Percentiles rank a stretch among this genome's conserved stretches.
Evolutionary conservation across 2,329 filamentous ascomycete genomes (phyloP).

Genomic region (Tolypocladium cylindrosporum): DNA sequence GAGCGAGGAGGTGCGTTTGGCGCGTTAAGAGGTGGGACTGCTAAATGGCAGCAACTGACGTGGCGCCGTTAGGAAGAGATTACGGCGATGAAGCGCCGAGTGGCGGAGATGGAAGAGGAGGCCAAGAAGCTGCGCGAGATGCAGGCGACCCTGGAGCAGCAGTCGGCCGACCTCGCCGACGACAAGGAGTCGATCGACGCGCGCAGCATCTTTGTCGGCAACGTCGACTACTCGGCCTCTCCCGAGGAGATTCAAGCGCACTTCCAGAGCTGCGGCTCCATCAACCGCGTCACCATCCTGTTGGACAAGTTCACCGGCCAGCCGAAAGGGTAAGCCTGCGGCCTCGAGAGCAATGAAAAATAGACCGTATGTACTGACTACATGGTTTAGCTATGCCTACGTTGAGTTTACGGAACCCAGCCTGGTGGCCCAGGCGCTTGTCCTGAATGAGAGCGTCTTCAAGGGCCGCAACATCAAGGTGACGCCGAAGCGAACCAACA

Average conservation of each 20-base stretch:
- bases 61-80: constrained; percentile 57
- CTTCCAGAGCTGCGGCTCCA: constrained; percentile 93
- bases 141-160: constrained; percentile 77
- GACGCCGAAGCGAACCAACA: constrained; percentile 85
- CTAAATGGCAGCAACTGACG: constrained; percentile 17
- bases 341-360: not conserved
- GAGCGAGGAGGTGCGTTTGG: constrained; percentile 26
- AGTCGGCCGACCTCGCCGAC: constrained; percentile 73
- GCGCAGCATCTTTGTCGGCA: constrained; percentile 95
- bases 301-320: constrained; percentile 98
- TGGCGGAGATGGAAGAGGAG: constrained; percentile 86
- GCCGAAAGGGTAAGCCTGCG: constrained; percentile 72
- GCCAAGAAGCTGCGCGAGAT: constrained; percentile 79
- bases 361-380: not conserved
- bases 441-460: constrained; percentile 94
- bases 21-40: constrained; percentile 15
- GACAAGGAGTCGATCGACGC: constrained; percentile 94
- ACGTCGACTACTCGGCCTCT: constrained; percentile 94
- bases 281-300: constrained; percentile 95
- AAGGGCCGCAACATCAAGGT: constrained; percentile 95
- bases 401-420: constrained; percentile 95
- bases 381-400: constrained; percentile 72
- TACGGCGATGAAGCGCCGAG: constrained; percentile 74
- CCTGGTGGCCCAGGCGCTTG: constrained; percentile 84
- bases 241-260: constrained; percentile 96